Base-by-base conservation (phyloP, 192 early-diverging fungal genomes). In the Chytriomyces sp. region DNA sequence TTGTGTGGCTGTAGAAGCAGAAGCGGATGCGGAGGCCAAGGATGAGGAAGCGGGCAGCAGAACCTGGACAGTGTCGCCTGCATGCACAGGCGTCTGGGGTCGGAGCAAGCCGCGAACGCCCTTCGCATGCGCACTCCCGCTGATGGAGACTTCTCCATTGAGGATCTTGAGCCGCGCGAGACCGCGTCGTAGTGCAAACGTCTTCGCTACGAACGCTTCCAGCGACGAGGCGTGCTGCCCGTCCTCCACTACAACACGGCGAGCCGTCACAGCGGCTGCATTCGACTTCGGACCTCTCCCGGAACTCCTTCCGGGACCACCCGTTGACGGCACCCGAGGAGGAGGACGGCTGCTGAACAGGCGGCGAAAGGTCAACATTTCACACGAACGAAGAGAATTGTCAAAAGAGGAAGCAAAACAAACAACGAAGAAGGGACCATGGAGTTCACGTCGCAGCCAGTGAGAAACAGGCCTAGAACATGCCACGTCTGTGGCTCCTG, bases 101-200 rank as follows among this genome's bases (percentile, higher is more conserved):
- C 76, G 76, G 33, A 81, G 17, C 3, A n/a, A 12, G 36, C 14
- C 26, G 14, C 19, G 19, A 22, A 57, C n/a, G 56, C 57, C 72
- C 10, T 68, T 72, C 5, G 77, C 77, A 58, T 82, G 81, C 55
- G 75, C 53, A 8, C 72, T 72, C 6, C 75, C 72, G 14, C 19
- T 12, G 1, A 56, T 28, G 25, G 73, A 56, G 34, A 70, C 76
- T 67, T 82, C 78, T 12, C 39, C 69, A 60, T 80, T 79, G 40
- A 82, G 49, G 41, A 80, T 66, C 39, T 82, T 82, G 52, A 80
- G 70, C 17, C 78, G 68, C 4, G 74, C 78, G 36, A 82, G 39
- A 36, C 70, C 58, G 33, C 37, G 64, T n/a, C 67, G 73, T 6
- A 80, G 17, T 7, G 40, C 54, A 52, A 79, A 49, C 5, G 36